Base-by-base conservation (phyloP, 345 rosid species). In the Sisymbrium altissimum region DNA sequence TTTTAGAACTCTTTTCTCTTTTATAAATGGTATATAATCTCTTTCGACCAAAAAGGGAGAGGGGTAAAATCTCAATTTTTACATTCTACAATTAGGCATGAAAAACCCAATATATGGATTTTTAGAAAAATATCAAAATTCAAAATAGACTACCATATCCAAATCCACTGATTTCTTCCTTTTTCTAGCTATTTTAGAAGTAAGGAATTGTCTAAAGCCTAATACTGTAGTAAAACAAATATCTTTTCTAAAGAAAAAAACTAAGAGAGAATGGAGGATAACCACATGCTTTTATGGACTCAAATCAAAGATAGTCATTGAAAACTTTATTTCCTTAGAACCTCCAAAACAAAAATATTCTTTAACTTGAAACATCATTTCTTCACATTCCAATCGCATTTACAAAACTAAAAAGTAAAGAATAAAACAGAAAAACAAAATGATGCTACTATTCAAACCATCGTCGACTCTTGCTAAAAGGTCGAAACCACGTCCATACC, bases 381-480 rank as follows among this genome's bases (percentile, higher is more conserved):
- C 48, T 68, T 41, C 55, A 67, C 62, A 13, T 23, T 59, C 61
- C 43, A 49, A 38, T 39, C 54, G 39, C n/a, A 66, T 40, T 59
- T 8, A 39, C 54, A 49, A 46, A 50, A 19, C 53, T 19, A 6
- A 7, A 9, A 3, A 48, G 27, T 12, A 48, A 48, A 45, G n/a
- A 46, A 11, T 1, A 6, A n/a, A 49, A 58, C 44, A 2, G n/a
- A 0, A 35, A 66, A 44, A 4, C 36, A 64, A 45, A 45, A 70
- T 76, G 80, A 76, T 76, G 80, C 61, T 76, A 6, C 49, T 76
- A 55, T 76, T 76, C 36, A 76, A 76, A 70, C 75, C 80, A 14
- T 32, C 74, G 21, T 7, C 33, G 17, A 64, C 74, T 81, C 84
- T 45, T 10, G 59, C 35, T 2, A 70, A 6, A 63, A 76, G 60